Conservation (phyloP, 345 rosid species). For the Dovyalis caffra region DNA sequence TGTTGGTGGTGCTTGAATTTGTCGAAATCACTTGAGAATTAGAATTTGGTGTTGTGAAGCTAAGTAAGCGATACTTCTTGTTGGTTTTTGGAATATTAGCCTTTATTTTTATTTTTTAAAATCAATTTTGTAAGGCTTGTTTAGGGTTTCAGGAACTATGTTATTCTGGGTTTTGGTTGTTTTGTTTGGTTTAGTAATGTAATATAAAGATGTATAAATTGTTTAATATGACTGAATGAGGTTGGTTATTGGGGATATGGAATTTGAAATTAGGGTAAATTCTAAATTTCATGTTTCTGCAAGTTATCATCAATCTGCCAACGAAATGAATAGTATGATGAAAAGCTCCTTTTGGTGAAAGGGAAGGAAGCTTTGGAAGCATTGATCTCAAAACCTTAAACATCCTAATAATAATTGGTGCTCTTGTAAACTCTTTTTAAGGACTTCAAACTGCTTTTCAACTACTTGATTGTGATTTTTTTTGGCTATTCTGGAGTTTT, state of each 20-base stretch:
- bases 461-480: too few species aligned
- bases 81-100: background rate
- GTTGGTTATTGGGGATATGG: background rate
- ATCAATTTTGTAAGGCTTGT: constrained; percentile 3
- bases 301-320: too few species aligned
- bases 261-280: background rate
- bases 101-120: background rate
- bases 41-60: background rate
- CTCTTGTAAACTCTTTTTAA: too few species aligned
- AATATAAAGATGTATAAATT: background rate
- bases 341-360: too few species aligned
- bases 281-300: background rate
- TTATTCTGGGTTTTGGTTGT: background rate
- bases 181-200: background rate
- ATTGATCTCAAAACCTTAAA: too few species aligned
- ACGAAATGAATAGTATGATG: too few species aligned
- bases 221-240: background rate
- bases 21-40: background rate
- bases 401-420: too few species aligned
- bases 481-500: too few species aligned
- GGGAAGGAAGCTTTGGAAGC: too few species aligned
- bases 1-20: constrained; percentile 29
- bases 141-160: background rate
- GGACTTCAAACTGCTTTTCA: too few species aligned
- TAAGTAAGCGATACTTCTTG: background rate